phyloP scores from a whole-genome alignment of 306 rosid species.

The peach (Prunus persica) region Prunus_persica_NCBIv2 NC_034009.1:42748501-42749000 shows the following conservation, averaged over 20 bases:
- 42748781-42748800: slow-evolving; percentile 97
- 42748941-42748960: slow-evolving; percentile 95
- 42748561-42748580: not conserved
- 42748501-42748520: not conserved
- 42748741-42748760: slow-evolving; percentile 27
- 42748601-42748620: no score
- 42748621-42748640: not conserved
- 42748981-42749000: slow-evolving; percentile 96
- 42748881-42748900: slow-evolving; percentile 94
- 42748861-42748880: slow-evolving; percentile 98
- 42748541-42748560: not conserved
- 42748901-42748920: slow-evolving; percentile 95
- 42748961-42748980: slow-evolving; percentile 97
- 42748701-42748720: slow-evolving; percentile 2
- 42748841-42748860: slow-evolving; percentile 94
- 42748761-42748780: slow-evolving; percentile 93
- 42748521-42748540: not conserved
- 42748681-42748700: not conserved
- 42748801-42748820: slow-evolving; percentile 98
- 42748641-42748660: not conserved
- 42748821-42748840: slow-evolving; percentile 93
- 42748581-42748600: not conserved
- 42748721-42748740: not conserved
- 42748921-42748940: slow-evolving; percentile 89
- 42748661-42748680: not conserved